Base-by-base conservation (phyloP, 2,329 filamentous ascomycete species). In the Trichoderma endophyticum region DNA sequence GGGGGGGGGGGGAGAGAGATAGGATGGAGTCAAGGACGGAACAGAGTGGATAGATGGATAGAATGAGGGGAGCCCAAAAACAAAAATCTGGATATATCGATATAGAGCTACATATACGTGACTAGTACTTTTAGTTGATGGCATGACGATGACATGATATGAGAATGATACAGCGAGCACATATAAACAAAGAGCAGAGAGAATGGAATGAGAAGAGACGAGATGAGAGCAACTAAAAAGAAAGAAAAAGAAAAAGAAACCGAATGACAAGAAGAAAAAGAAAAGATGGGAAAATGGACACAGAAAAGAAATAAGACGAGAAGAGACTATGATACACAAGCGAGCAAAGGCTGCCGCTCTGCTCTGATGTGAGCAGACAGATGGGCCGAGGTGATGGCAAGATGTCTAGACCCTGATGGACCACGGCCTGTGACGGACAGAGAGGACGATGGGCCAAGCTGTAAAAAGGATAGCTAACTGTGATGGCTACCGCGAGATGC, bases 61-160 rank as follows among this genome's bases (percentile, higher is more conserved):
- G 67, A 61, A 18, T 36, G 60, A 26, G 34, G 34, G 69, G 48
- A 51, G 57, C 18, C 24, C 39, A 64, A 51, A 51, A 51, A 48
- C 43, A 48, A 51, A 24, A 51, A 21, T 51, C 57, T 70, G 60
- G 59, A 64, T 64, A 56, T 51, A 51, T 26, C 43, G 24, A 61
- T 30, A 63, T 70, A 70, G 59, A 63, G n/a, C 59, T 70, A 70
- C 43, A 63, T 56, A 70, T 70, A 56, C 63, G 63, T 57, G 36
- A 68, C 18, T 59, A 43, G 65, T 59, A 68, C 65, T 68, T 39
- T 39, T 68, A 32, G 65, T 48, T 39, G 51, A 68, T 48, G 34
- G 65, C 65, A 68, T 59, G 51, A 59, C 15, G 21, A 67, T 59
- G 51, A 32, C 15, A 59, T 57, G 48, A 66, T 66, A 24, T 24